A percentile compares a stretch with the other conserved stretches of the same genome.
Conservation (phyloP, 306 rosid species). For the Quercus engelmannii region DNA sequence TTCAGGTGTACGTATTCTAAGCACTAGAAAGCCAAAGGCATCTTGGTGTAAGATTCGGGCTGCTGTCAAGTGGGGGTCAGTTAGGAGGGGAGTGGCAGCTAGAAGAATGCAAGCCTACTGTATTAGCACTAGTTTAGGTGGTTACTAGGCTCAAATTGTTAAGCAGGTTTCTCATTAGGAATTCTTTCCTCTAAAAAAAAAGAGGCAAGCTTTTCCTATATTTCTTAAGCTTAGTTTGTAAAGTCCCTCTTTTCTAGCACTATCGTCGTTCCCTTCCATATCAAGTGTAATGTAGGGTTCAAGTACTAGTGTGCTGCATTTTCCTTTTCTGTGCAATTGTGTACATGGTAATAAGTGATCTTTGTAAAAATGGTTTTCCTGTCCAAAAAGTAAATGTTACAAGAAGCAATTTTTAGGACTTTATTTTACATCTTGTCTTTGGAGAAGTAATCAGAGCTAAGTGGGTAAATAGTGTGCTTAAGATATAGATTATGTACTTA, state of each 20-base stretch:
- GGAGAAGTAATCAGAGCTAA: not conserved
- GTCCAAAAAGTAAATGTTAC: not conserved
- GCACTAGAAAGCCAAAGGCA: slow-evolving; percentile 42
- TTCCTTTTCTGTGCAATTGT: not conserved
- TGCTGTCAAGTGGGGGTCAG: slow-evolving; percentile 38
- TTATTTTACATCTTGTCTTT: not conserved
- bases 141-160: slow-evolving; percentile 2
- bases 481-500: not conserved
- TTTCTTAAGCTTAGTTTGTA: not conserved
- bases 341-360: not conserved
- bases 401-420: not conserved
- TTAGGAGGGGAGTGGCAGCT: slow-evolving; percentile 31
- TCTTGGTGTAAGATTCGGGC: slow-evolving; percentile 42
- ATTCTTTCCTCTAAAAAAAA: not conserved
- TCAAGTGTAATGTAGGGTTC: not conserved
- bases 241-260: not conserved
- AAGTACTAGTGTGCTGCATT: not conserved
- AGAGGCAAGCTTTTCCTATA: not conserved
- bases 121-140: slow-evolving; percentile 13
- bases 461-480: not conserved
- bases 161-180: not conserved
- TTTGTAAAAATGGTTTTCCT: not conserved
- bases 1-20: slow-evolving; percentile 7
- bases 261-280: too few species aligned
- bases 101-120: slow-evolving; percentile 28